Percentiles rank a stretch among this genome's conserved stretches.
Evolutionary conservation across 2,329 filamentous ascomycete genomes (phyloP).

Genomic region (Pseudogymnoascus verrucosus): DNA sequence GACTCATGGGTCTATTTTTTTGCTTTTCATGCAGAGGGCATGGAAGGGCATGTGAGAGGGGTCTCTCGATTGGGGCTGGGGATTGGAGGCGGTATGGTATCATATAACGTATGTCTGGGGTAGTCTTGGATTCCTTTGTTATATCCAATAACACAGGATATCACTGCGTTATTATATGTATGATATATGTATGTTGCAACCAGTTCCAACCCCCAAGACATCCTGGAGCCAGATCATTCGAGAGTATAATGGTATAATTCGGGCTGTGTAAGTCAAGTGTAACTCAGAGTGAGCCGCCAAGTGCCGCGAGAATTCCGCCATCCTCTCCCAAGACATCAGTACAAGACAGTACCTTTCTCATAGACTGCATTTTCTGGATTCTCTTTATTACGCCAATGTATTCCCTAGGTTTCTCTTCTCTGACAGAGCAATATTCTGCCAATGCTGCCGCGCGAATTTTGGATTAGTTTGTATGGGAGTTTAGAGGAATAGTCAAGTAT

Average conservation of each 20-base stretch:
- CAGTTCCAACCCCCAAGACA: not conserved
- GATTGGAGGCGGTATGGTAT: constrained; percentile 3
- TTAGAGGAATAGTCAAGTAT: not conserved
- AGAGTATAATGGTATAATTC: not conserved
- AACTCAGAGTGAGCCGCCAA: not conserved
- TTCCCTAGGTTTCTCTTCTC: not conserved
- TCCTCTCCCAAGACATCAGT: not conserved
- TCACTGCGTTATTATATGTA: not conserved
- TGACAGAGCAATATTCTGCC: not conserved
- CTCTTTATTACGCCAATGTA: not conserved
- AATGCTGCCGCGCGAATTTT: not conserved
- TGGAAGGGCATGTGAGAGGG: not conserved
- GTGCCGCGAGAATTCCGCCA: not conserved
- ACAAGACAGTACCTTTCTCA: not conserved
- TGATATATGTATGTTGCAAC: not conserved
- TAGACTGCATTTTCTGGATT: not conserved
- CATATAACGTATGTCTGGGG: not conserved
- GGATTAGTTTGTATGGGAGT: not conserved
- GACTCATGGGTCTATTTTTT: not conserved
- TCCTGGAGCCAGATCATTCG: not conserved
- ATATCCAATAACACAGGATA: not conserved
- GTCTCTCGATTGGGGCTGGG: not conserved
- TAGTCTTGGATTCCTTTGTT: not conserved
- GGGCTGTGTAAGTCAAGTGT: not conserved
- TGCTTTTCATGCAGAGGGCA: not conserved